These are phyloP conservation scores for Cystobasidium ongulense DNA, from an alignment of 768 basidiomycete species.

Conservation along the genomic window DNA sequence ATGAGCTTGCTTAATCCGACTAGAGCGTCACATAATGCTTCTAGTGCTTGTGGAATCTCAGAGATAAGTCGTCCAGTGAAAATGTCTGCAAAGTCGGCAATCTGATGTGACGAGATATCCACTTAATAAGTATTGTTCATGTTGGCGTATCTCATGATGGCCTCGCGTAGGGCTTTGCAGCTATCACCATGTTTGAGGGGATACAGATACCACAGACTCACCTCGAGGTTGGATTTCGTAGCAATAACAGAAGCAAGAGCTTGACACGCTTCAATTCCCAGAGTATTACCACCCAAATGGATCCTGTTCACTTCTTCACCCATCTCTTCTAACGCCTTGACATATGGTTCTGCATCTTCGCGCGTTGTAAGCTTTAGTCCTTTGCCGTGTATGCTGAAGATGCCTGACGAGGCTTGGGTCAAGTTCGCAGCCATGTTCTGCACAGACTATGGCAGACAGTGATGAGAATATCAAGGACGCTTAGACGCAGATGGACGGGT, in stretches of 20 bases:
- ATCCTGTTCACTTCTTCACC: conserved; percentile 65
- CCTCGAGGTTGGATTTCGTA: conserved; percentile 3
- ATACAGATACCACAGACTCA: conserved; percentile 14
- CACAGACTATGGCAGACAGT: no score
- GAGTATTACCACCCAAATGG: conserved; percentile 84
- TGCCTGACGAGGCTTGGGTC: conserved; percentile 24
- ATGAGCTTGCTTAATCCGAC: conserved; percentile 68
- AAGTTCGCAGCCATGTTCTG: conserved; percentile 7
- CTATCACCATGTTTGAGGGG: no score
- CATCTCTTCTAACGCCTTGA: conserved; percentile 49
- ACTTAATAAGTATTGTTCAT: no score
- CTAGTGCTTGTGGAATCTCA: conserved; percentile 84
- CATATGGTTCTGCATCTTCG: conserved; percentile 65
- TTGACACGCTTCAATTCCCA: conserved; percentile 80
- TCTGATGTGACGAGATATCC: no score
- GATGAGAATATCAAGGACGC: background rate
- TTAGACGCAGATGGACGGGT: no score
- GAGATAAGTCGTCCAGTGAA: conserved; percentile 93
- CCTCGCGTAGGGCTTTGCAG: no score
- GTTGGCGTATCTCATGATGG: no score
- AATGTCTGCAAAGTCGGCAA: conserved; percentile 93
- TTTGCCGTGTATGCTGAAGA: conserved; percentile 56
- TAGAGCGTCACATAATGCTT: conserved; percentile 78
- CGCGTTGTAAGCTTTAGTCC: conserved; percentile 72
- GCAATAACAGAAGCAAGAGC: conserved; percentile 10